Base-by-base conservation (phyloP, 75 land plant species). In the Pinus taeda region DNA sequence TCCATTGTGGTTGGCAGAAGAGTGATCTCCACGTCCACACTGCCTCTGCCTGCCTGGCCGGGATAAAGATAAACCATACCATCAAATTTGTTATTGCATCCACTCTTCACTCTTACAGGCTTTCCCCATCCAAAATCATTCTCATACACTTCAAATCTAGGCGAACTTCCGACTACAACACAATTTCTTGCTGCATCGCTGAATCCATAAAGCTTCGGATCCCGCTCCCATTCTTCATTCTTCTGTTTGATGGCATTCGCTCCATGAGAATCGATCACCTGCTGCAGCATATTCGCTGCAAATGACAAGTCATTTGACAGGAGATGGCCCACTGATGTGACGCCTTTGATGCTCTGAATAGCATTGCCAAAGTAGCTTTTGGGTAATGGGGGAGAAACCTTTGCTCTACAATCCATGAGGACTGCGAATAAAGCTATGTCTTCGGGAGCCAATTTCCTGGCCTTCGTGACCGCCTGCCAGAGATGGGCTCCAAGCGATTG, bases 101-200 rank as follows among this genome's bases (percentile, higher is more conserved):
- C 94, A 82, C 33, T 33, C 33, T 2, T 33, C 33, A 33, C 33
- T 33, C 33, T 33, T 33, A 33, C 33, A 33, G 33, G 33, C 33
- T 2, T 33, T 33, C 33, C 33, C 33, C 33, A 33, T 33, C 33
- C 33, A 33, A 33, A 33, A 33, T 33, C 33, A 33, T 33, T 33
- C 33, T 33, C n/a, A n/a, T n/a, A n/a, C n/a, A n/a, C 33, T 33
- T 81, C 77, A 73, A 92, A 92, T 79, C 88, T 81, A 71, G 92
- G 94, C 49, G 94, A 92, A 80, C 94, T 92, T 21, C 92, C 90
- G 13, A 88, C 88, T 13, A 85, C 88, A 57, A 86, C 82, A 75
- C 88, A 85, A 82, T 90, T 90, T 36, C 74, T 73, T 22, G 85
- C 90, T 49, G 90, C 92, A 60, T 89, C 90, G 60, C 8, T 66